Conservation (phyloP, 306 rosid species). For the Fragaria ananassa region DNA sequence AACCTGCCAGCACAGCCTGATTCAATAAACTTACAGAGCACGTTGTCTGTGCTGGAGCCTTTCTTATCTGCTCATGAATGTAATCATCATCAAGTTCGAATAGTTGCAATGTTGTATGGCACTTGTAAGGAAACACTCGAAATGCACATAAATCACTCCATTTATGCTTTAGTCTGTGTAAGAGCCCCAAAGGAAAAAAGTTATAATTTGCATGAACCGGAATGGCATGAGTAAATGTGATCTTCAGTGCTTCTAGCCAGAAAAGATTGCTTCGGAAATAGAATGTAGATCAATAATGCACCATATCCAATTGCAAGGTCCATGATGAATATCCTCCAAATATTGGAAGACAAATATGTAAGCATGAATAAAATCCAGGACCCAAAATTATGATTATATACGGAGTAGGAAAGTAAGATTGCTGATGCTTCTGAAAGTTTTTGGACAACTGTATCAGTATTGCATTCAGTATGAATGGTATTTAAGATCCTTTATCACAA, state of each 20-base stretch:
- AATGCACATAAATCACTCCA: slow-evolving; percentile 80
- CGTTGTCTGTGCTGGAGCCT: slow-evolving; percentile 53
- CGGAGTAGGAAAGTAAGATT: neutral
- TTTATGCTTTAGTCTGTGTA: slow-evolving; percentile 52
- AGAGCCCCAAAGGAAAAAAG: neutral
- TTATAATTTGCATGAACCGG: neutral
- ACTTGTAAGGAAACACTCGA: slow-evolving; percentile 77
- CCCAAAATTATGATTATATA: neutral
- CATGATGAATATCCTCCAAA: slow-evolving; percentile 3
- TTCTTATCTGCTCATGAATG: slow-evolving; percentile 72
- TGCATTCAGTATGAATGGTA: neutral
- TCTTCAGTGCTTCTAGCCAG: neutral
- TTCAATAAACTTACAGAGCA: slow-evolving; percentile 60
- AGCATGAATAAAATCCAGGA: neutral
- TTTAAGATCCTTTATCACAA: slow-evolving; percentile 2
- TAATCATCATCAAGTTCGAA: slow-evolving; percentile 88
- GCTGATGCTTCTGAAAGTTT: neutral
- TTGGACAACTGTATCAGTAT: neutral
- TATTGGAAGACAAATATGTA: neutral
- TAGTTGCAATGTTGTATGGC: slow-evolving; percentile 83
- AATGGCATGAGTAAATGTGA: neutral
- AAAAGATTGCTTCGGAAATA: slow-evolving; percentile 2
- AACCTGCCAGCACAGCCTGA: slow-evolving; percentile 7
- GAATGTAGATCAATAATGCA: neutral
- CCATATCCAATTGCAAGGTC: neutral